Conservation (phyloP, 192 early-diverging fungal species). For the Podila epicladia region DNA sequence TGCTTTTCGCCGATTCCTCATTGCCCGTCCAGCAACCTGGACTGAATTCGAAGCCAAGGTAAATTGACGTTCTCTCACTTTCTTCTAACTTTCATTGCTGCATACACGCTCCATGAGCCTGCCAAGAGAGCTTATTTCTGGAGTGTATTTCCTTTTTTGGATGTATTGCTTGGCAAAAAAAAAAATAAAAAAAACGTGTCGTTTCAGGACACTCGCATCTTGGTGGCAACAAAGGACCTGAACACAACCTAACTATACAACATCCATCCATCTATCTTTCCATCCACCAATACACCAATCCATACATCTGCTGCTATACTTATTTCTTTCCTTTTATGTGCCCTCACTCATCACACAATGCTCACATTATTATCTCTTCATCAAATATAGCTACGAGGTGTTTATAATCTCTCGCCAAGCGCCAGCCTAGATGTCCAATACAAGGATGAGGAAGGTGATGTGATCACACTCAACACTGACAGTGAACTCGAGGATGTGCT, state of each 20-base stretch:
- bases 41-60: constrained; percentile 44
- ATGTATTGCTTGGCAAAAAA: constrained; percentile 9
- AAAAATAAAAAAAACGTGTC: no score
- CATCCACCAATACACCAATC: not conserved
- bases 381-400: constrained; percentile 25
- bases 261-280: not conserved
- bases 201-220: no score
- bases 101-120: no score
- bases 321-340: not conserved
- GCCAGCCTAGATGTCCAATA: constrained; percentile 29
- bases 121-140: no score
- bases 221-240: no score
- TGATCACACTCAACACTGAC: constrained; percentile 40
- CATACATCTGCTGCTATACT: not conserved
- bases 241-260: no score
- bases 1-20: constrained; percentile 39
- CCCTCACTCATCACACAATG: no score
- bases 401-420: constrained; percentile 13
- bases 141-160: not conserved
- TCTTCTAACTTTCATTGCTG: not conserved
- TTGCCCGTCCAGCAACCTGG: constrained; percentile 41
- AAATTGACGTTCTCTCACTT: constrained; percentile 2
- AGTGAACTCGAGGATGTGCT: constrained; percentile 47
- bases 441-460: constrained; percentile 49
- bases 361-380: not conserved